Evolutionary conservation across 2,329 filamentous ascomycete genomes (phyloP).

Genomic region (Ceratocystis eucalypticola): DNA sequence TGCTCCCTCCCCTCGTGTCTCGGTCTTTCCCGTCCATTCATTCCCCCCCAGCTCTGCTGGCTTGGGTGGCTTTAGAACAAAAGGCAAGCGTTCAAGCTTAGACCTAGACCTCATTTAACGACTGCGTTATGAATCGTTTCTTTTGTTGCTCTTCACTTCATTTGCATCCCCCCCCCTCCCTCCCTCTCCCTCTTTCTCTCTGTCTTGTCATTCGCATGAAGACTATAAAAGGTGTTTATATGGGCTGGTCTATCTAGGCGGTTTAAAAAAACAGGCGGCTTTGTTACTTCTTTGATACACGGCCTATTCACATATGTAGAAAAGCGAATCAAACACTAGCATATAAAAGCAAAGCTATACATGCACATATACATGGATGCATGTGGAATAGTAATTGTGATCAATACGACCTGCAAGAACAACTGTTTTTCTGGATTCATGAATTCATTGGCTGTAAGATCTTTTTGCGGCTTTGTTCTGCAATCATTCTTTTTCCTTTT

Average conservation of each 20-base stretch:
- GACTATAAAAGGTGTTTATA: background rate
- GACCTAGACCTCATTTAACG: conserved; percentile 1
- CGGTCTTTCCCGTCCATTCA: background rate
- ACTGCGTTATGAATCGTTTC: conserved; percentile 2
- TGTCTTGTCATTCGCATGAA: background rate
- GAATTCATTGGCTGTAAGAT: background rate
- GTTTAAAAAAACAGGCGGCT: background rate
- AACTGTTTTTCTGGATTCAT: background rate
- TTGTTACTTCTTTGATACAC: background rate
- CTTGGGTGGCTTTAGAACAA: background rate
- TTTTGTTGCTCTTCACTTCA: background rate
- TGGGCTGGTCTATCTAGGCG: background rate
- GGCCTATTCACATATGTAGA: background rate
- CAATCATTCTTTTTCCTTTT: conserved; percentile 5
- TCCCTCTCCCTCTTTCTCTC: background rate
- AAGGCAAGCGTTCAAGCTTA: background rate
- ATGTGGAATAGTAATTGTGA: background rate
- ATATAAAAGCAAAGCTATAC: background rate
- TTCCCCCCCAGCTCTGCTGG: background rate
- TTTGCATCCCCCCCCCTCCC: background rate
- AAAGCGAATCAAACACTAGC: background rate
- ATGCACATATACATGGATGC: background rate
- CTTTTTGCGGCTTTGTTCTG: background rate
- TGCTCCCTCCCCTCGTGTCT: background rate
- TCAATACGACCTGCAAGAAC: too few species aligned